Conservation (phyloP, 164 flowering plant species). For the Tetrastigma voinierianum region DNA sequence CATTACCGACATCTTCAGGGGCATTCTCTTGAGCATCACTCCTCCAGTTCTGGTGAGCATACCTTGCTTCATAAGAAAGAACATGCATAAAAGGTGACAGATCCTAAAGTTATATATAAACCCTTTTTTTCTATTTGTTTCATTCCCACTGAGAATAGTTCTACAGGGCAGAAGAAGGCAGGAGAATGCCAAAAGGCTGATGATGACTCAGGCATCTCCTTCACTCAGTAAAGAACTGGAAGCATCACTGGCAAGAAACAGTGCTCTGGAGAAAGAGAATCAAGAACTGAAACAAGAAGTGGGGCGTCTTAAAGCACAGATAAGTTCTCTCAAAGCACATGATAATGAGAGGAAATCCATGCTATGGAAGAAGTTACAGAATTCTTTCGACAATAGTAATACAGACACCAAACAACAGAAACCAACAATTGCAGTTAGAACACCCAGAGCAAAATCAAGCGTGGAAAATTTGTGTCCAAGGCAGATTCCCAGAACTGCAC, state of each 20-base stretch:
- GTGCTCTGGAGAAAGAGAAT: slow-evolving; percentile 55
- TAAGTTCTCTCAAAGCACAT: slow-evolving; percentile 46
- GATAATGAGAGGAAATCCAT: slow-evolving; percentile 48
- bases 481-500: slow-evolving; percentile 17
- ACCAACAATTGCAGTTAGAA: slow-evolving; percentile 12
- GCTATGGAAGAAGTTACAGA: slow-evolving; percentile 55
- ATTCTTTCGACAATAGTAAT: slow-evolving; percentile 21
- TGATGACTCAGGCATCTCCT: slow-evolving; percentile 26
- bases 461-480: slow-evolving; percentile 6
- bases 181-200: slow-evolving; percentile 35
- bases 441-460: slow-evolving; percentile 17
- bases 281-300: slow-evolving; percentile 61
- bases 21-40: slow-evolving; percentile 3
- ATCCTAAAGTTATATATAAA: slow-evolving; percentile 8
- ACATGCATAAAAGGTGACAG: slow-evolving; percentile 7
- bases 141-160: background rate
- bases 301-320: slow-evolving; percentile 36
- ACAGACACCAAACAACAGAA: slow-evolving; percentile 28
- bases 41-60: slow-evolving; percentile 18
- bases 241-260: slow-evolving; percentile 31
- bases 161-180: slow-evolving; percentile 1
- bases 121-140: slow-evolving; percentile 4
- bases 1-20: slow-evolving; percentile 8
- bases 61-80: slow-evolving; percentile 26
- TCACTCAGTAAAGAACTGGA: slow-evolving; percentile 44